phyloP scores from a whole-genome alignment of 192 early-diverging fungal genomes.

The Gigaspora rosea region DNA sequence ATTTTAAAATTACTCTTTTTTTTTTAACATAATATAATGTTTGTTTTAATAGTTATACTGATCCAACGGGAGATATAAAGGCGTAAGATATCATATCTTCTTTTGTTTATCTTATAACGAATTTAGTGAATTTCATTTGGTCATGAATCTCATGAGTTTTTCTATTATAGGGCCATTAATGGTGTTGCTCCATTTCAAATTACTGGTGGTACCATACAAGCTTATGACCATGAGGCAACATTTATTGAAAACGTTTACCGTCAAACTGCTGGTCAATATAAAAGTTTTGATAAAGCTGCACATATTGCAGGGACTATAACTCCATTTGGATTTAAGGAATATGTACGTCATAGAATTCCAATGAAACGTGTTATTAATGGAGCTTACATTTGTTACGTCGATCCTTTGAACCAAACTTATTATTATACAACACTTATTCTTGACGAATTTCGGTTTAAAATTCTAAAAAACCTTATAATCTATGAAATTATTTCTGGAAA shows the following conservation, averaged over 20 bases:
- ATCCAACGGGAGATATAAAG: conserved; percentile 14
- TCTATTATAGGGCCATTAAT: neutral
- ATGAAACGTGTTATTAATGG: conserved; percentile 19
- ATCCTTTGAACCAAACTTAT: conserved; percentile 14
- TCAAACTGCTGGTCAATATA: conserved; percentile 16
- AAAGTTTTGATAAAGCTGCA: neutral
- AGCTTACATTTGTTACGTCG: conserved; percentile 1
- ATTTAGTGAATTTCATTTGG: neutral
- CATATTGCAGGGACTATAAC: neutral
- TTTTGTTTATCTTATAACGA: neutral
- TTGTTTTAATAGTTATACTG: neutral
- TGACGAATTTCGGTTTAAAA: conserved; percentile 11
- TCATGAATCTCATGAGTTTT: too few relatives aligned
- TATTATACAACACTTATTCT: conserved; percentile 4
- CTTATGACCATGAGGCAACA: neutral
- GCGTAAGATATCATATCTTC: neutral
- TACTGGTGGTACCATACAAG: conserved; percentile 8
- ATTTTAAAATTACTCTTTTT: neutral
- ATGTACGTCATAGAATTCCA: conserved; percentile 19
- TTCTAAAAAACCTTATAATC: conserved; percentile 15
- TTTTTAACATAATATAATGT: neutral
- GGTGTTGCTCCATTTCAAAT: conserved; percentile 7
- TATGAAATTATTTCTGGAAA: conserved; percentile 21
- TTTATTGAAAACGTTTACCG: conserved; percentile 23
- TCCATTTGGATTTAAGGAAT: conserved; percentile 25